Evolutionary conservation across 2,329 filamentous ascomycete genomes (phyloP).

Genomic region (Cladobotryum mycophilum): DNA sequence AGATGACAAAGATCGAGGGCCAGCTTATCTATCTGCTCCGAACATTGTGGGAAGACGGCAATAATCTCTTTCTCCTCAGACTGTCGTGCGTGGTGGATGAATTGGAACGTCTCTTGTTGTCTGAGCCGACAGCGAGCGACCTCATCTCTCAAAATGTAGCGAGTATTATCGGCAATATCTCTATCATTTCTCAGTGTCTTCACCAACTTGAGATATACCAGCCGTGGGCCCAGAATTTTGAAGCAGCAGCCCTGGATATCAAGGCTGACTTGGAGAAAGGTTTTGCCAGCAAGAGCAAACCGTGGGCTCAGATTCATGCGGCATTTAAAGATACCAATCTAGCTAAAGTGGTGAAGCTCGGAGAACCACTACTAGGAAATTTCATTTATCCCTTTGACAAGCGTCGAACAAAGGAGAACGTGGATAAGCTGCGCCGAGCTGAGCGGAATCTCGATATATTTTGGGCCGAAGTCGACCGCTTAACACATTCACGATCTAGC

Average conservation of each 20-base stretch:
- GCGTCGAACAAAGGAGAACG: constrained; percentile 38
- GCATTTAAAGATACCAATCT: neutral
- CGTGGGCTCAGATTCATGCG: neutral
- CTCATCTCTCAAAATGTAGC: constrained; percentile 34
- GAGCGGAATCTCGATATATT: constrained; percentile 30
- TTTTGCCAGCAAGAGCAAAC: constrained; percentile 8
- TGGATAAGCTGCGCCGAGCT: constrained; percentile 36
- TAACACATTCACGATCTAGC: constrained; percentile 7
- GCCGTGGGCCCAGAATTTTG: constrained; percentile 41
- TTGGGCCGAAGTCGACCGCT: constrained; percentile 7
- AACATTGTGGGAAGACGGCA: constrained; percentile 31
- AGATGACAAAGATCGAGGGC: constrained; percentile 14
- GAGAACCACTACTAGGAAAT: constrained; percentile 25
- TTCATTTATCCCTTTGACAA: constrained; percentile 41
- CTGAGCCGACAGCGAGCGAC: constrained; percentile 27
- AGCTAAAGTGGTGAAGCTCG: constrained; percentile 16
- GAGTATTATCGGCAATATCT: constrained; percentile 36
- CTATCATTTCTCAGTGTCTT: constrained; percentile 38
- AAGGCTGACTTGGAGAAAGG: constrained; percentile 22
- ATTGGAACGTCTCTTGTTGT: constrained; percentile 37
- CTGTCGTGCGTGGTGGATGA: constrained; percentile 36
- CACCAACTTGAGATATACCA: constrained; percentile 41
- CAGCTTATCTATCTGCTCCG: constrained; percentile 32
- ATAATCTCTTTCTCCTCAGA: constrained; percentile 24
- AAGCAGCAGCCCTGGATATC: constrained; percentile 20